Conservation (phyloP, 2,329 filamentous ascomycete species). For the Pseudogymnoascus destructans region DNA sequence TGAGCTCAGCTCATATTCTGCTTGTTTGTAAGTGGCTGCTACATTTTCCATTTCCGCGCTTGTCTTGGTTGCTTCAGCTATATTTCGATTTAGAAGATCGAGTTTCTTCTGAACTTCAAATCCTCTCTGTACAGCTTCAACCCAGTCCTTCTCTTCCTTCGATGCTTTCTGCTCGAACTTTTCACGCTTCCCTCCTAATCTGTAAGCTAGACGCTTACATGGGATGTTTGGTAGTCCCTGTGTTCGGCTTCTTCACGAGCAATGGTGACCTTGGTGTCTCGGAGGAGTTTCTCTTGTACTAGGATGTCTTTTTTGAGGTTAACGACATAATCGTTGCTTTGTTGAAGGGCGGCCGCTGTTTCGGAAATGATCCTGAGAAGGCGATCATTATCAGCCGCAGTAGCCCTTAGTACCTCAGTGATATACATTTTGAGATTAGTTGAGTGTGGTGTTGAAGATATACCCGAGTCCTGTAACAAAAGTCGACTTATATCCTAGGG, state of each 20-base stretch:
- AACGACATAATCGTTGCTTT: conserved; percentile 33
- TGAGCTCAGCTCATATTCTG: conserved; percentile 35
- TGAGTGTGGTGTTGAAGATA: not conserved
- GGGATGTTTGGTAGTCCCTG: conserved; percentile 39
- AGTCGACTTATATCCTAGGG: not conserved
- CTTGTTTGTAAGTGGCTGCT: conserved; percentile 27
- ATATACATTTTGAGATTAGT: not conserved
- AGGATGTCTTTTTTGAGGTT: conserved; percentile 33
- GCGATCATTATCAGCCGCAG: conserved; percentile 30
- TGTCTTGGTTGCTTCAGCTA: conserved; percentile 30
- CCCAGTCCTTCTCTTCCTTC: conserved; percentile 43
- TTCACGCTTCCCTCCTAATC: conserved; percentile 35
- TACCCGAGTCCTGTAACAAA: not conserved
- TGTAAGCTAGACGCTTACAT: conserved; percentile 38
- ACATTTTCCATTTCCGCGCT: conserved; percentile 28
- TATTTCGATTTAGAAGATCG: conserved; percentile 29
- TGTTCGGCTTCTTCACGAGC: conserved; percentile 38
- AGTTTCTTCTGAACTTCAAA: conserved; percentile 33
- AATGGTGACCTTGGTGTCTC: conserved; percentile 29
- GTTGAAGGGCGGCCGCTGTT: conserved; percentile 33
- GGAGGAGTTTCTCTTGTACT: conserved; percentile 28
- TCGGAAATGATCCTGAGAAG: conserved; percentile 35
- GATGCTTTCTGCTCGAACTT: conserved; percentile 36
- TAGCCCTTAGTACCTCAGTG: conserved; percentile 28
- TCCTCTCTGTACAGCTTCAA: conserved; percentile 37